Conservation (phyloP, 1,284 basidiomycete genomes). For the Rhodotorula sp. region DNA sequence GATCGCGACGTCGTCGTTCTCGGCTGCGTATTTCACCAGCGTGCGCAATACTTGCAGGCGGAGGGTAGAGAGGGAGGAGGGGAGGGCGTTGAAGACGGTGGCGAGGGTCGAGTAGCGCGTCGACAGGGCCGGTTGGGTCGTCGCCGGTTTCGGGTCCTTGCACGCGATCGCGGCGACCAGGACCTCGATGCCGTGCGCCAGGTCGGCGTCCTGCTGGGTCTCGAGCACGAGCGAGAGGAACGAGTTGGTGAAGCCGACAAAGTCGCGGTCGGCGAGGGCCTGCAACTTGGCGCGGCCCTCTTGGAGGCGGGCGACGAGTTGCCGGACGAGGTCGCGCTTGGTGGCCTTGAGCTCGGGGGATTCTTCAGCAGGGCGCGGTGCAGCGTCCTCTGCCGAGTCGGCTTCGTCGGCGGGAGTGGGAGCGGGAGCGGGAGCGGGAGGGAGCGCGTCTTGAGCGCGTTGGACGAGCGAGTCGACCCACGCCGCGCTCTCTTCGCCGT, state of each 20-base stretch:
- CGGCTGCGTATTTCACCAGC: slow-evolving; percentile 63
- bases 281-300: slow-evolving; percentile 34
- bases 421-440: slow-evolving; percentile 4
- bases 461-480: slow-evolving; percentile 22
- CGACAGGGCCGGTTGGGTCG: slow-evolving; percentile 21
- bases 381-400: slow-evolving; percentile 1
- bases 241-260: slow-evolving; percentile 42
- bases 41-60: slow-evolving; percentile 50
- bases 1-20: slow-evolving; percentile 67
- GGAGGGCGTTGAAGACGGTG: slow-evolving; percentile 81
- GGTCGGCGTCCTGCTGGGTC: slow-evolving; percentile 3
- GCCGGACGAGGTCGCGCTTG: slow-evolving; percentile 27
- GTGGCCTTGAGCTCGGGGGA: slow-evolving; percentile 15
- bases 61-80: slow-evolving; percentile 61
- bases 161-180: slow-evolving; percentile 29
- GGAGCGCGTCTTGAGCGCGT: slow-evolving; percentile 20
- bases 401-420: slow-evolving; percentile 5
- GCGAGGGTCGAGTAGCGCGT: slow-evolving; percentile 61
- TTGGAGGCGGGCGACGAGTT: slow-evolving; percentile 17
- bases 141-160: slow-evolving; percentile 3
- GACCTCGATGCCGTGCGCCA: slow-evolving; percentile 18
- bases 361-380: not conserved
- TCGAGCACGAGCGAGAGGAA: slow-evolving; percentile 20
- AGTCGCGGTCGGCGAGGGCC: slow-evolving; percentile 33
- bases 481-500: not conserved